Conservation (phyloP, 2,329 filamentous ascomycete species). For the Aureobasidium sp. region DNA sequence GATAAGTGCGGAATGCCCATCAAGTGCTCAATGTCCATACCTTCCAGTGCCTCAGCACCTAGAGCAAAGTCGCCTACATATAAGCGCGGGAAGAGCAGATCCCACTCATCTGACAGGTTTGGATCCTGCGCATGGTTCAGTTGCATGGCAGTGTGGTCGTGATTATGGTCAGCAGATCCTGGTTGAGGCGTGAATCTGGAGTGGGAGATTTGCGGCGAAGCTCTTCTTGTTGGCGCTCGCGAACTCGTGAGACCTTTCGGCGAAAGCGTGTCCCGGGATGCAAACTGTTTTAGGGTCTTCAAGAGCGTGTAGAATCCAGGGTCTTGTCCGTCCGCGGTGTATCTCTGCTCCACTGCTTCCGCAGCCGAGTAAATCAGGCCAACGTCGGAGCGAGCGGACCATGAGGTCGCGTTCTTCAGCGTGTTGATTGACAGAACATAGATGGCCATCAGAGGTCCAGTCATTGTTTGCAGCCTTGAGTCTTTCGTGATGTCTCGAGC, state of each 20-base stretch:
- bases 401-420: constrained; percentile 3
- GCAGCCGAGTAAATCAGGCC: constrained; percentile 1
- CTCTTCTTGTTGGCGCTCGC: constrained; percentile 29
- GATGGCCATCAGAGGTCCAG: constrained; percentile 8
- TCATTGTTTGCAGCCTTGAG: not conserved
- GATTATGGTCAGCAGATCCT: not conserved
- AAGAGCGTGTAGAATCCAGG: constrained; percentile 3
- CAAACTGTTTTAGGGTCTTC: constrained; percentile 3
- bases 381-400: constrained; percentile 3
- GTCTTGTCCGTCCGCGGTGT: not conserved
- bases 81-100: not conserved
- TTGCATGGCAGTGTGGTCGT: not conserved
- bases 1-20: constrained; percentile 10
- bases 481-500: not conserved
- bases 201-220: constrained; percentile 35
- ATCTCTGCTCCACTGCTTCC: constrained; percentile 7
- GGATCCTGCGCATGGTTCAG: not conserved
- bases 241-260: not conserved
- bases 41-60: not conserved
- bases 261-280: not conserved
- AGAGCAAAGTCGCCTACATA: constrained; percentile 7
- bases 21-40: constrained; percentile 1
- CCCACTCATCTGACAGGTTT: not conserved
- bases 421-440: constrained; percentile 6
- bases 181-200: not conserved